Base-by-base conservation (phyloP, 345 rosid genomes). In the Gossypium ekmanianum region DNA sequence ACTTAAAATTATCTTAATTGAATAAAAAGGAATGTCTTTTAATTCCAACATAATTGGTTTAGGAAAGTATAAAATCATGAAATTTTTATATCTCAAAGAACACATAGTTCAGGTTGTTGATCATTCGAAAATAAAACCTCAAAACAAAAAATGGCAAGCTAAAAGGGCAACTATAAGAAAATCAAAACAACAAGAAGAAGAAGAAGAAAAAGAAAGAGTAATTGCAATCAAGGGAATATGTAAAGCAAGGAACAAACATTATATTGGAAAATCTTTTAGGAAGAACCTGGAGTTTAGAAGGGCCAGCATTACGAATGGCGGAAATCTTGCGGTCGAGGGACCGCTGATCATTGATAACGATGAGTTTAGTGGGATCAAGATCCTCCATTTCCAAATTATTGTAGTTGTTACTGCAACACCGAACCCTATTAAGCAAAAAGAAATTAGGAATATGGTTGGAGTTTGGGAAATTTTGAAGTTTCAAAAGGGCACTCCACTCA, bases 231-330 rank as follows among this genome's bases (percentile, higher is more conserved):
- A 45, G 11, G 20, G n/a, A 22, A 50, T 11, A 17, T 22, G 24
- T 11, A 39, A 50, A 26, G 14, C 24, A n/a, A n/a, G 17, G 67
- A 22, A 2, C 34, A 11, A 74, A 7, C 13, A 22, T n/a, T 43
- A 13, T 61, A n/a, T 44, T 54, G 45, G 18, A 45, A 26, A 16
- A 7, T 4, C 9, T 2, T 43, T 59, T 59, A 39, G 2, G 51
- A 61, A 41, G 48, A 76, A 93, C 97, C 98, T 93, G 98, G 50
- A 93, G 89, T 84, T 89, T 93, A 51, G 89, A 71, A 64, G 93
- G 89, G 83, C 93, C 93, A 12, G 86, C 93, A 45, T 24, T 62
- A 61, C 92, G 87, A 77, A 91, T 88, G 41, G 86, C 84, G 41
- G 83, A 63, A 48, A 87, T 81, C 80, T 89, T 93, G 18, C 78